Conservation (phyloP, 176 grass and related monocot species). For the Eleusine coracana region DNA sequence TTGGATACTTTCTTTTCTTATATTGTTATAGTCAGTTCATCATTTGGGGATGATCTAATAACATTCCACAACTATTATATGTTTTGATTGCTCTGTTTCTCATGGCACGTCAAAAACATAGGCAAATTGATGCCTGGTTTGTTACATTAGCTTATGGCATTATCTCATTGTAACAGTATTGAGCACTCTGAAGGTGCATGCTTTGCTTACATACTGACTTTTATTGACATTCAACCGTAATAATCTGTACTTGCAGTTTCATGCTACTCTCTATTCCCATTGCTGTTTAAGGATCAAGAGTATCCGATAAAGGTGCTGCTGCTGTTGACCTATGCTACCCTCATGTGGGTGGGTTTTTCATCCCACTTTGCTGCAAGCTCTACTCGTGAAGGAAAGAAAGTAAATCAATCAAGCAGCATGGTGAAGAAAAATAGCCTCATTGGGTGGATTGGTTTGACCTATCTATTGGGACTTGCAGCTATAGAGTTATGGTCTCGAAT, state of each 20-base stretch:
- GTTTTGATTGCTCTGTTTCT: slow-evolving; percentile 6
- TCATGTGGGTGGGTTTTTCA: slow-evolving; percentile 81
- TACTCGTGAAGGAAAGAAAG: slow-evolving; percentile 30
- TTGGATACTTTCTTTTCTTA: neutral
- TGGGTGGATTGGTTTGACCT: slow-evolving; percentile 59
- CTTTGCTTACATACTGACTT: slow-evolving; percentile 12
- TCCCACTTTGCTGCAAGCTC: slow-evolving; percentile 50
- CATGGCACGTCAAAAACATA: neutral
- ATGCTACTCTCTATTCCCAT: slow-evolving; percentile 82
- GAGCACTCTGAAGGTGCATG: neutral
- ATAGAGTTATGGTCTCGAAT: slow-evolving; percentile 70
- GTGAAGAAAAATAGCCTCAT: slow-evolving; percentile 46
- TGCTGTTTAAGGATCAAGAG: slow-evolving; percentile 84
- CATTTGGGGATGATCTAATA: neutral
- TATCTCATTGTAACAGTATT: neutral
- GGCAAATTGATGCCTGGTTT: neutral
- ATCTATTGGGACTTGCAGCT: slow-evolving; percentile 56
- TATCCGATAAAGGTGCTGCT: slow-evolving; percentile 77
- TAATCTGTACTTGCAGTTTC: slow-evolving; percentile 64
- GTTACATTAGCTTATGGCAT: neutral
- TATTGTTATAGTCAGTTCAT: neutral
- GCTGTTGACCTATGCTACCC: slow-evolving; percentile 51
- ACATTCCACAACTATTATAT: neutral
- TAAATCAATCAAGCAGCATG: slow-evolving; percentile 8
- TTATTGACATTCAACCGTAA: neutral